phyloP scores from a whole-genome alignment of 257 asterid genomes.

The Solanum acaule region DNA sequence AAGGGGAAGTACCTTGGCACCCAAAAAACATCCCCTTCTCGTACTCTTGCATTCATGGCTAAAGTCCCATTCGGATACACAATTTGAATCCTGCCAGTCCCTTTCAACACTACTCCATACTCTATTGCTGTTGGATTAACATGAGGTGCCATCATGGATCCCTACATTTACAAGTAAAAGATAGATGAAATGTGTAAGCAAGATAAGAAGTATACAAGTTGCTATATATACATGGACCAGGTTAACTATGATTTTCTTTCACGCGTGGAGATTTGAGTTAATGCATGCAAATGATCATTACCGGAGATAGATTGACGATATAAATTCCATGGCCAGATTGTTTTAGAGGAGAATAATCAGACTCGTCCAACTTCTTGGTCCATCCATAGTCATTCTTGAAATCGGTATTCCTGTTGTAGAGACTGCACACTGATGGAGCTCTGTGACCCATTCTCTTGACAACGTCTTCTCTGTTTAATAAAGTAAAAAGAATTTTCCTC shows the following conservation, averaged over 20 bases:
- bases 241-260: background rate
- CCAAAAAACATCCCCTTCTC: slow-evolving; percentile 70
- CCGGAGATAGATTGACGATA: slow-evolving; percentile 70
- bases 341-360: slow-evolving; percentile 48
- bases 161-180: slow-evolving; percentile 22
- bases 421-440: slow-evolving; percentile 52
- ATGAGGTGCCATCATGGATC: slow-evolving; percentile 96
- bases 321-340: slow-evolving; percentile 45
- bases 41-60: slow-evolving; percentile 70
- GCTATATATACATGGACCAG: background rate
- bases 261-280: background rate
- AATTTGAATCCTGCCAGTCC: slow-evolving; percentile 49
- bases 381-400: slow-evolving; percentile 62
- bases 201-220: background rate
- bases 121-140: slow-evolving; percentile 66
- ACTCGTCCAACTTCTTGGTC: slow-evolving; percentile 54
- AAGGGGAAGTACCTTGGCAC: slow-evolving; percentile 74
- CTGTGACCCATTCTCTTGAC: background rate
- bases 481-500: slow-evolving; percentile 29
- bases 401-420: slow-evolving; percentile 39
- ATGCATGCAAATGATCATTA: background rate
- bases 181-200: background rate
- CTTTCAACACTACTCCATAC: slow-evolving; percentile 57
- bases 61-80: slow-evolving; percentile 66
- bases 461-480: slow-evolving; percentile 9